A percentile compares a stretch with the other conserved stretches of the same genome.
phyloP scores from a whole-genome alignment of 345 rosid species.

The Gossypium ekmanianum region DNA sequence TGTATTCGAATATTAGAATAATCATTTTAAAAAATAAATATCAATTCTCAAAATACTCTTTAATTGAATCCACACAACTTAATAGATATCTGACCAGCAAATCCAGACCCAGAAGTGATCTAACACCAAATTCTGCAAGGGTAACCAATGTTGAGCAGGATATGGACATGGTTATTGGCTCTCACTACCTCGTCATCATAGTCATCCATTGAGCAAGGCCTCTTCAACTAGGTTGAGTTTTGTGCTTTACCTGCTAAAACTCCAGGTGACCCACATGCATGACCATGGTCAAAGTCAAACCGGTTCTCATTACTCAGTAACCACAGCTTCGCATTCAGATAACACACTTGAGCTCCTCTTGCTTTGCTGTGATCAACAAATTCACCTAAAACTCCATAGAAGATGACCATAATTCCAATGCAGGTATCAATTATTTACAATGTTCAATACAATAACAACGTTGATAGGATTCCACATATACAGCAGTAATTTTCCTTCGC shows the following conservation, averaged over 20 bases:
- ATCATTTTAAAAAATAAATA: too few species aligned
- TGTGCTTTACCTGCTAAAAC: not conserved
- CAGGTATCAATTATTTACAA: not conserved
- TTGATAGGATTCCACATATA: not conserved
- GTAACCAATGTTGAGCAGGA: not conserved
- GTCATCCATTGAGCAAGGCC: not conserved
- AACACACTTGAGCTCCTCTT: not conserved
- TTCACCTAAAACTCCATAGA: not conserved
- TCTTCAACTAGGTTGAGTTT: not conserved
- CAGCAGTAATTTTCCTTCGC: not conserved
- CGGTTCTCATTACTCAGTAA: not conserved
- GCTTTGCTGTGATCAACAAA: not conserved
- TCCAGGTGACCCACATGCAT: not conserved
- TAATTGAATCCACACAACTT: too few species aligned
- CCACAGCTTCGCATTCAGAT: not conserved
- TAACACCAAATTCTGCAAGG: not conserved
- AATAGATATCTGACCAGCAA: too few species aligned
- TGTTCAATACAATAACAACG: not conserved
- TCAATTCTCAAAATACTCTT: too few species aligned
- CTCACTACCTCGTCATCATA: not conserved
- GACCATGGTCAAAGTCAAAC: not conserved
- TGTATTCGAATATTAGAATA: too few species aligned
- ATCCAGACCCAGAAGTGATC: too few species aligned
- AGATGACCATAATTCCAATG: not conserved
- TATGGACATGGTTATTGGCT: not conserved